Base-by-base conservation (phyloP, 176 grass and related monocot genomes). In the Cenchrus purpureus region DNA sequence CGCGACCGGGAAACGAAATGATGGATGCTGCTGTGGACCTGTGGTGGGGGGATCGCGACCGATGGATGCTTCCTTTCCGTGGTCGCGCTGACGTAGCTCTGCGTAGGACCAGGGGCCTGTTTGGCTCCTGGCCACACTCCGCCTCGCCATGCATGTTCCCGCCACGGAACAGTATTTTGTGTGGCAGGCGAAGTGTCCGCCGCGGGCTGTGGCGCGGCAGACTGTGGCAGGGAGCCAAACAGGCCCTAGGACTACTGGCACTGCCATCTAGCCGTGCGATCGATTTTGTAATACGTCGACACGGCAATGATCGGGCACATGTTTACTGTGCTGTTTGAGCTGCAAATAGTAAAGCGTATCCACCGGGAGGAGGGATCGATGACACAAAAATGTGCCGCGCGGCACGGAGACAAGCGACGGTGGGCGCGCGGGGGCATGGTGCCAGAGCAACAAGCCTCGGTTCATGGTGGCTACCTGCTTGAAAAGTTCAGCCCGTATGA, bases 71-170 rank as follows among this genome's bases (percentile, higher is more conserved):
- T 55, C 53, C 53, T 16, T 52, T 6, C 42, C 9, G 14, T 16
- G 15, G 0, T 19, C 55, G 22, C 46, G 87, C 51, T 89, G 87
- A 89, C 87, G 82, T 81, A 32, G 87, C 62, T 52, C 80, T 20
- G 82, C 82, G 87, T 89, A 4, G 77, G 87, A 81, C 19, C 22
- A 19, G 6, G 8, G 25, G 25, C 25, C 45, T 48, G 25, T 25
- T 25, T 25, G 25, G 25, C 45, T 8, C 45, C 45, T 25, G 25
- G 25, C 25, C 25, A 25, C 25, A 25, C 25, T 25, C 25, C 25
- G 25, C 25, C 25, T 25, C 25, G 25, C 25, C 25, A 25, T 25
- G 25, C 25, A 25, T 25, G 25, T 25, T 25, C 25, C 25, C 25
- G 25, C 25, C 25, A 25, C 25, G 25, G 25, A 25, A 25, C 25